phyloP scores from a whole-genome alignment of 768 basidiomycete genomes.

The Mycena haematopus region DNA sequence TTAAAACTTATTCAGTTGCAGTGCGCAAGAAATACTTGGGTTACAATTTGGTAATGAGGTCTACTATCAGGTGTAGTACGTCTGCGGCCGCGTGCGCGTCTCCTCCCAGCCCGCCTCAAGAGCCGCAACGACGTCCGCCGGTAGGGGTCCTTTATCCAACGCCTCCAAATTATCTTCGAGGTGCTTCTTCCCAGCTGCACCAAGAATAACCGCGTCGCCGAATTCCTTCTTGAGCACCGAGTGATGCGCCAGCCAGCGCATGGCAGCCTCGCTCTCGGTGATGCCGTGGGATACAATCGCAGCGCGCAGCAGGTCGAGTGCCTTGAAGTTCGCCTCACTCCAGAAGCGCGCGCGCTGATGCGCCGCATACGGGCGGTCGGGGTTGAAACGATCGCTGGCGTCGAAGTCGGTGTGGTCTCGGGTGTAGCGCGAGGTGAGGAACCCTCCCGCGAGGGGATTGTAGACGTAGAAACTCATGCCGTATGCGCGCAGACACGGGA shows the following conservation, averaged over 20 bases:
- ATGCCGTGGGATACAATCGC: conserved; percentile 46
- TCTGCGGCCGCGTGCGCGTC: neutral
- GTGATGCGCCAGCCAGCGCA: conserved; percentile 60
- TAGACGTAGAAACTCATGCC: conserved; percentile 50
- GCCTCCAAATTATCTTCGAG: conserved; percentile 23
- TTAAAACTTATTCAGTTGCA: too few species aligned
- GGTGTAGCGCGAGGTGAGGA: conserved; percentile 49
- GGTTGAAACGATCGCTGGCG: conserved; percentile 43
- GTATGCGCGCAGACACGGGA: conserved; percentile 48
- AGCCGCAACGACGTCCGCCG: conserved; percentile 53
- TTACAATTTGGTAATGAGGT: too few species aligned
- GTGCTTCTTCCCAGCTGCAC: conserved; percentile 48
- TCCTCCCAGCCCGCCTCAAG: conserved; percentile 53
- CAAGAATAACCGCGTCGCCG: conserved; percentile 48
- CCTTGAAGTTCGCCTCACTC: conserved; percentile 12
- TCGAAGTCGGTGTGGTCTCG: conserved; percentile 31
- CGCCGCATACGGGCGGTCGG: conserved; percentile 43
- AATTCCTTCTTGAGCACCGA: conserved; percentile 44
- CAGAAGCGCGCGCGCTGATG: conserved; percentile 3
- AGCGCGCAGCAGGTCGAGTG: conserved; percentile 10
- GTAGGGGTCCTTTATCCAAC: conserved; percentile 47
- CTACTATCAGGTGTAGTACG: neutral
- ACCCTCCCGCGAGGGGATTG: conserved; percentile 52
- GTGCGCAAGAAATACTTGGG: too few species aligned
- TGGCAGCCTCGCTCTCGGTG: conserved; percentile 50